Evolutionary conservation across 2,329 filamentous ascomycete species (phyloP).

Genomic region (Aspergillus latus): DNA sequence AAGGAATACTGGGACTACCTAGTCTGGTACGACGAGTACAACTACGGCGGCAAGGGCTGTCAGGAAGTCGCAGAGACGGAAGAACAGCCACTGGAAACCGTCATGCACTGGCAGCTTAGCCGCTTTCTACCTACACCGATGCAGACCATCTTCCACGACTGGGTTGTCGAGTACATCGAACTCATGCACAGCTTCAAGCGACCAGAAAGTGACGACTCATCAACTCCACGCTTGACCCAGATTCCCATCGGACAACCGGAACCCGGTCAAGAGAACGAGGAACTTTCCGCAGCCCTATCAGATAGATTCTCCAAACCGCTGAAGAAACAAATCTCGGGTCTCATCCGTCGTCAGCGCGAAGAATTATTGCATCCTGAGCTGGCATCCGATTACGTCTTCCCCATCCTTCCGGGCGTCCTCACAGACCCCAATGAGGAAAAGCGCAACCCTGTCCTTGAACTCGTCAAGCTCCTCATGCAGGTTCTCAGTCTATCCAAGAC

Average conservation of each 20-base stretch:
- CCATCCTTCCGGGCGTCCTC: slow-evolving; percentile 60
- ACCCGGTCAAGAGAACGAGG: slow-evolving; percentile 59
- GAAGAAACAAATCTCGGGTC: slow-evolving; percentile 78
- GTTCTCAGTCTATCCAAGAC: slow-evolving; percentile 87
- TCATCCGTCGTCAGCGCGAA: slow-evolving; percentile 82
- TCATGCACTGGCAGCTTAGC: slow-evolving; percentile 98
- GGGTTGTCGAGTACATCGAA: slow-evolving; percentile 92
- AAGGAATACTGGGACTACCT: slow-evolving; percentile 99
- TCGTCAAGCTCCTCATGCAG: slow-evolving; percentile 92
- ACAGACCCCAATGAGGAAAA: slow-evolving; percentile 55
- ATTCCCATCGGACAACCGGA: slow-evolving; percentile 58
- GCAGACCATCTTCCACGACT: slow-evolving; percentile 83
- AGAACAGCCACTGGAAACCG: slow-evolving; percentile 77
- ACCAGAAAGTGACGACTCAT: slow-evolving; percentile 60
- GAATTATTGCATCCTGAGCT: slow-evolving; percentile 89
- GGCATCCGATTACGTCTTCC: slow-evolving; percentile 83
- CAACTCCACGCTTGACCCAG: slow-evolving; percentile 61
- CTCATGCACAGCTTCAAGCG: slow-evolving; percentile 88
- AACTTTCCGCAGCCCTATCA: slow-evolving; percentile 67
- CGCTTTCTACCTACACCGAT: slow-evolving; percentile 80
- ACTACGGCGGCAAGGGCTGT: slow-evolving; percentile 94
- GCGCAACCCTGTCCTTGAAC: slow-evolving; percentile 77
- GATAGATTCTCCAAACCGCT: slow-evolving; percentile 83
- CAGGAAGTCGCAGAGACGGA: slow-evolving; percentile 74
- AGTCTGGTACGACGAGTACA: slow-evolving; percentile 98